These are phyloP conservation scores for Vickermania ingenoplastis DNA, from an alignment of 208 protist species.

Conservation along the genomic window DNA sequence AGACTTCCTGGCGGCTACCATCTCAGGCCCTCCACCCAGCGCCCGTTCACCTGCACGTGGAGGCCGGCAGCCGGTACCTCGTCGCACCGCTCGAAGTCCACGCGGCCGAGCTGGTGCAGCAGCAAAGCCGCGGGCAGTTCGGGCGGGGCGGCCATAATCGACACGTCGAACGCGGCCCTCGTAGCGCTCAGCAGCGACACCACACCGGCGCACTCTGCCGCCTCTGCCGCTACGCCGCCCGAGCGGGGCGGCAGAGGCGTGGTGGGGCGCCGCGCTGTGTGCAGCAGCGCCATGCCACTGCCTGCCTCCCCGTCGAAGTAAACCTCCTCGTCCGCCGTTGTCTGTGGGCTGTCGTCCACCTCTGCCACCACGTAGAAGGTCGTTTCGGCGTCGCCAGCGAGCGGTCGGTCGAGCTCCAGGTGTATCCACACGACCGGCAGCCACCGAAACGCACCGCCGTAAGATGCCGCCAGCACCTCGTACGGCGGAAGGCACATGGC, in stretches of 20 bases:
- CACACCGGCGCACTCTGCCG: constrained; percentile 1
- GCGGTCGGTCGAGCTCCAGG: constrained; percentile 33
- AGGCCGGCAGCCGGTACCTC: background rate
- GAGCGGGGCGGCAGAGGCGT: too few relatives aligned
- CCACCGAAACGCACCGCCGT: constrained; percentile 27
- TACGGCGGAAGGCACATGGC: constrained; percentile 1
- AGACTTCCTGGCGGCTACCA: constrained; percentile 20
- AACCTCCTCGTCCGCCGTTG: background rate
- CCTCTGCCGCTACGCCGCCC: background rate
- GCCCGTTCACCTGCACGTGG: constrained; percentile 30
- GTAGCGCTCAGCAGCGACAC: constrained; percentile 33
- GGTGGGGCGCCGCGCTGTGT: too few relatives aligned
- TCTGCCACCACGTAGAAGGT: constrained; percentile 47
- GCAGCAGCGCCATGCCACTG: background rate
- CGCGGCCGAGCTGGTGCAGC: constrained; percentile 28
- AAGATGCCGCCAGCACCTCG: constrained; percentile 46
- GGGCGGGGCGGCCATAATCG: constrained; percentile 19
- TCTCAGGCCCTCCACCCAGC: constrained; percentile 11
- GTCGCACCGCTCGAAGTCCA: constrained; percentile 29
- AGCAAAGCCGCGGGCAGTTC: constrained; percentile 42
- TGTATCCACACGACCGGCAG: constrained; percentile 61
- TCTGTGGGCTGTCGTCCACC: constrained; percentile 12
- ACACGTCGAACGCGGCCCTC: constrained; percentile 16
- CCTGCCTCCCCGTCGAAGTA: background rate
- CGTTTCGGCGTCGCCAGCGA: background rate